These are phyloP conservation scores for Paramarasmius palmivorus DNA, from an alignment of 1,284 basidiomycete genomes.

Conservation along the genomic window DNA sequence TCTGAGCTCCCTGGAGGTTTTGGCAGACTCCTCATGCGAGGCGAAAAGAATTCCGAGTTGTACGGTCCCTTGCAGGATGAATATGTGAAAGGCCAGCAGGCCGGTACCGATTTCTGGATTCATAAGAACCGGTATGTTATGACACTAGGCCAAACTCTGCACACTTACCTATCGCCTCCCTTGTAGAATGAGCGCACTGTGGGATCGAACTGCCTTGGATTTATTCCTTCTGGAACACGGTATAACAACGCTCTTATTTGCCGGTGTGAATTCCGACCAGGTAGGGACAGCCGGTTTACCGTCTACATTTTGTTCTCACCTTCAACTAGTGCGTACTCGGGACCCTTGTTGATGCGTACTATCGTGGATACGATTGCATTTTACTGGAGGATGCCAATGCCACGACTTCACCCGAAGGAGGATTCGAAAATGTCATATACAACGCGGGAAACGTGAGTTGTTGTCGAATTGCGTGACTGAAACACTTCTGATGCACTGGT, in stretches of 20 bases:
- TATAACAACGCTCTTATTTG: constrained; percentile 60
- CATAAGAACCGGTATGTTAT: constrained; percentile 63
- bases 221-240: constrained; percentile 63
- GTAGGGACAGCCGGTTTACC: constrained; percentile 28
- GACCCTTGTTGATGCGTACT: constrained; percentile 64
- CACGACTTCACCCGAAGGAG: constrained; percentile 63
- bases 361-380: constrained; percentile 62
- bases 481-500: not conserved
- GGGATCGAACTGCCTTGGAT: constrained; percentile 62
- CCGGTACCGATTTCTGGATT: constrained; percentile 68
- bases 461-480: constrained; percentile 9
- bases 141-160: not conserved
- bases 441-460: constrained; percentile 54
- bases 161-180: not conserved
- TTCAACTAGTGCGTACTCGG: constrained; percentile 59
- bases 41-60: constrained; percentile 44
- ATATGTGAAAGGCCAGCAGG: constrained; percentile 50
- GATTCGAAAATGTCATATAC: constrained; percentile 56
- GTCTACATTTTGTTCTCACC: not conserved
- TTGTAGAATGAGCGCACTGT: constrained; percentile 66
- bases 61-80: constrained; percentile 50
- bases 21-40: constrained; percentile 64
- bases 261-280: constrained; percentile 71
- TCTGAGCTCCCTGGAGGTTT: constrained; percentile 53
- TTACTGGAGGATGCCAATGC: constrained; percentile 58